phyloP scores from a whole-genome alignment of 129 eudicot genomes.

The Arctium lappa region DNA sequence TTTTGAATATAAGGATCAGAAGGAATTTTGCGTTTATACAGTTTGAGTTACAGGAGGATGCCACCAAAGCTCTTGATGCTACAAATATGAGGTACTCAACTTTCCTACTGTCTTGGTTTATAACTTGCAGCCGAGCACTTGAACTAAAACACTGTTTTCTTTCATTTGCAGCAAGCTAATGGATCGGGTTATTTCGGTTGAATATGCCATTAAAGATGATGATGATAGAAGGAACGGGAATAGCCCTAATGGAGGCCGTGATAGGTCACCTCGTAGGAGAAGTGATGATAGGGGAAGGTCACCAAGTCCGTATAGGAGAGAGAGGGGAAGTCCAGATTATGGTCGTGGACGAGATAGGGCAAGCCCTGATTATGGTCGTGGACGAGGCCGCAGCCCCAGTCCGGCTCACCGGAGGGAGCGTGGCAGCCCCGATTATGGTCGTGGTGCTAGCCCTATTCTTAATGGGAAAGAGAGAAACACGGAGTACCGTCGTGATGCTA shows the following conservation, averaged over 20 bases:
- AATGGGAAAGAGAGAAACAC: slow-evolving; percentile 40
- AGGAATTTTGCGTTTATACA: slow-evolving; percentile 88
- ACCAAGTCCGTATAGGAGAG: slow-evolving; percentile 67
- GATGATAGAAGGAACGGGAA: slow-evolving; percentile 60
- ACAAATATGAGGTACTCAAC: slow-evolving; percentile 63
- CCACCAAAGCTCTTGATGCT: slow-evolving; percentile 79
- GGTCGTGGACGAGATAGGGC: slow-evolving; percentile 69
- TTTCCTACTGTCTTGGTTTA: neutral
- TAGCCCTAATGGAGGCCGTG: slow-evolving; percentile 58
- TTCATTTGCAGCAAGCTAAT: slow-evolving; percentile 57
- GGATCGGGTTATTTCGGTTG: slow-evolving; percentile 85
- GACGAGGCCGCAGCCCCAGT: slow-evolving; percentile 62
- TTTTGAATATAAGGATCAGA: slow-evolving; percentile 75
- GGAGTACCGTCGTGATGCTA: slow-evolving; percentile 30
- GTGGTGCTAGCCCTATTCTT: slow-evolving; percentile 43
- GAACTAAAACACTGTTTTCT: neutral
- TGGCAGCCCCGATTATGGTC: slow-evolving; percentile 68
- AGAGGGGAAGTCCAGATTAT: slow-evolving; percentile 92
- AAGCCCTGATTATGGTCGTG: slow-evolving; percentile 86
- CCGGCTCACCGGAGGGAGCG: slow-evolving; percentile 52
- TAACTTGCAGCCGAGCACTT: neutral
- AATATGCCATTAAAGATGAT: slow-evolving; percentile 78
- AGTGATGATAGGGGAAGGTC: slow-evolving; percentile 62
- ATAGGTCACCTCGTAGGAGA: slow-evolving; percentile 70
- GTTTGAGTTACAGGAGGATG: slow-evolving; percentile 82